Conservation (phyloP, 2,329 filamentous ascomycete species). For the Stagonosporopsis tanaceti region DNA sequence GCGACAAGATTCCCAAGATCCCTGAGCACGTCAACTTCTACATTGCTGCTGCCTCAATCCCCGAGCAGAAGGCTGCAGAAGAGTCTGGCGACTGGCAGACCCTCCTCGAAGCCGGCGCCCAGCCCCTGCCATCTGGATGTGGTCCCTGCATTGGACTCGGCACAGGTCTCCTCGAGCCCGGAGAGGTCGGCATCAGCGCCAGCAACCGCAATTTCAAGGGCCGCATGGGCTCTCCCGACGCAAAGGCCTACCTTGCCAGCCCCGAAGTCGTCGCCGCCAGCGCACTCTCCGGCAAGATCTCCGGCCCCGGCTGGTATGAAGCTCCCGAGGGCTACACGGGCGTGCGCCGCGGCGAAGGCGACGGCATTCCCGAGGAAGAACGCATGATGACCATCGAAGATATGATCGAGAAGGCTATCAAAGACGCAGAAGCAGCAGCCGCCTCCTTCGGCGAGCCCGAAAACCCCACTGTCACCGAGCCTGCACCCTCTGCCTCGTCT, state of each 20-base stretch:
- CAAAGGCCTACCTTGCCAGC: conserved; percentile 85
- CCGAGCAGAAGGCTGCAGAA: conserved; percentile 80
- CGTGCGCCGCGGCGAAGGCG: conserved; percentile 75
- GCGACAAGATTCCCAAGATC: conserved; percentile 72
- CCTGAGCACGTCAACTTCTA: conserved; percentile 83
- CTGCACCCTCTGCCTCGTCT: conserved; percentile 6
- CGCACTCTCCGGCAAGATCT: conserved; percentile 75
- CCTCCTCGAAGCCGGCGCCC: conserved; percentile 80
- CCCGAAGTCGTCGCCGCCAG: conserved; percentile 93
- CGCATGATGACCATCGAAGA: conserved; percentile 72
- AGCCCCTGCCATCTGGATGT: conserved; percentile 75
- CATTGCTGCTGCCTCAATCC: conserved; percentile 82
- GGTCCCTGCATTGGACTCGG: conserved; percentile 88
- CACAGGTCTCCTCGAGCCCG: conserved; percentile 78
- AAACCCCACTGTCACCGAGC: conserved; percentile 38
- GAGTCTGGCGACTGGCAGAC: conserved; percentile 85
- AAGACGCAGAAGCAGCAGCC: conserved; percentile 71
- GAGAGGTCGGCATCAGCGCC: conserved; percentile 86
- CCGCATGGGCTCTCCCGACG: conserved; percentile 81
- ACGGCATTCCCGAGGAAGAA: conserved; percentile 69
- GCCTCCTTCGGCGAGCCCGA: conserved; percentile 53
- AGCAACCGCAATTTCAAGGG: conserved; percentile 92
- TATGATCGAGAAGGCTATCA: conserved; percentile 75
- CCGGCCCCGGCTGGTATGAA: conserved; percentile 81
- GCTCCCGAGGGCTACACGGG: conserved; percentile 72